Evolutionary conservation across 2,329 filamentous ascomycete species (phyloP), one percentile per base, ranked within the genome.

Genomic region (Huntiella omanensis): DNA sequence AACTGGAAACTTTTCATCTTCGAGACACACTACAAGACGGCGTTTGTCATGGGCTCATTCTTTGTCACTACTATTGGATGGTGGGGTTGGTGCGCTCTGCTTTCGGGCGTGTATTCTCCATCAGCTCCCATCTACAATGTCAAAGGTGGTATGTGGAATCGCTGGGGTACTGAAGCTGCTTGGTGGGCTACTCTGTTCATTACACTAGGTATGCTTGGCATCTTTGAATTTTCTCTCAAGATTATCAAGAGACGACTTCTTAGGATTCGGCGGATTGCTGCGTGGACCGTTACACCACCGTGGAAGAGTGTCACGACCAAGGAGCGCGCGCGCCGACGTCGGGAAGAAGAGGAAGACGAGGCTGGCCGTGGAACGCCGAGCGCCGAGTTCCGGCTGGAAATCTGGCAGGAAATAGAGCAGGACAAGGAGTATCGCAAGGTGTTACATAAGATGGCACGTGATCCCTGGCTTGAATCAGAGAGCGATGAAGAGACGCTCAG

Each of bases 171-270:
- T 16, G 80, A 83, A 50, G 61, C 73, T 0, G 63, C 72, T 1
- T 92, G 85, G 81, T 93, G 83, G 83, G 63, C 71, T 2, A 75
- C 75, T 0, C 62, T 87, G 2, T 65, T 87, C 39, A 62, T 83
- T 19, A 72, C 77, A 3, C 59, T 86, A 0, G 60, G 66, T 6
- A 59, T 73, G 0, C 69, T 82, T 3, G 64, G 78, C 10, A 59
- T 76, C 10, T 66, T 85, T 37, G 83, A 92, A 54, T 60, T 84
- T 5, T 67, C 70, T 1, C 70, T 78, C 50, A 73, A 67, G 50
- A 60, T 64, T 1, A 49, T 62, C 6, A 68, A 68, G 53, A 63
- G 67, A 2, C 62, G 62, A 33, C 50, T 75, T 37, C 59, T 70
- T 15, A 54, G 70, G 1, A 51, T 50, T 12, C 44, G 38, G 16